These are phyloP conservation scores for Botrytis paeoniae DNA, from an alignment of 2,329 filamentous ascomycete genomes.

Conservation along the genomic window DNA sequence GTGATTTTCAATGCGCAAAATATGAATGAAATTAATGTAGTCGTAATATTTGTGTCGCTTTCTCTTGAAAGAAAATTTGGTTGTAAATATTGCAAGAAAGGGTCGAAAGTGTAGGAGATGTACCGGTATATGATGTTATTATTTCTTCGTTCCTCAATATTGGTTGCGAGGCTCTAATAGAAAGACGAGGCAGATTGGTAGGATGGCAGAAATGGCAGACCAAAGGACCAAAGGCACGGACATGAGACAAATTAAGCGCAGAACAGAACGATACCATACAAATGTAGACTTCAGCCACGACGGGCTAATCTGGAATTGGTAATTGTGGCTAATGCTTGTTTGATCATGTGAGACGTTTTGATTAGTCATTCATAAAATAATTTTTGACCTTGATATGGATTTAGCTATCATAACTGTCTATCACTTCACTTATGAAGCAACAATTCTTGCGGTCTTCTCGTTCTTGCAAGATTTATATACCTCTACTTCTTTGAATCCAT, in stretches of 20 bases:
- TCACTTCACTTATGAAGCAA: not conserved
- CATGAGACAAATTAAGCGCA: constrained; percentile 8
- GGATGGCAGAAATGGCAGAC: not conserved
- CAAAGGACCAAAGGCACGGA: constrained; percentile 5
- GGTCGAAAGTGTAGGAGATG: not conserved
- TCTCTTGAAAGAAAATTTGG: not conserved
- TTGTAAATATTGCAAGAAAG: not conserved
- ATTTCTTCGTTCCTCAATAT: constrained; percentile 6
- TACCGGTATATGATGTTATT: constrained; percentile 1
- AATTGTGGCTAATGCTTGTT: not conserved
- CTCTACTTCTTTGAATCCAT: too few species aligned
- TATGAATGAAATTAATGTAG: not conserved
- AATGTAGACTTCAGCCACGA: not conserved
- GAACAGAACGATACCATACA: not conserved
- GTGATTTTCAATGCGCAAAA: not conserved
- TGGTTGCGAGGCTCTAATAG: not conserved
- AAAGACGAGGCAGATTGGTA: constrained; percentile 5
- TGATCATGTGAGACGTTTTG: not conserved
- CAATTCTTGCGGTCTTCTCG: not conserved
- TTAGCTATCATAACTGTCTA: too few species aligned
- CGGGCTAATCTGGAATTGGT: not conserved
- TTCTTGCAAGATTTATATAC: not conserved
- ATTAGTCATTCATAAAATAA: constrained; percentile 10
- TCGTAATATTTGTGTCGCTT: not conserved
- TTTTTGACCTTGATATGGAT: not conserved